A percentile compares a stretch with the other conserved stretches of the same genome.
Conservation (phyloP, 2,329 filamentous ascomycete genomes). For the Calonectria pteridis region DNA sequence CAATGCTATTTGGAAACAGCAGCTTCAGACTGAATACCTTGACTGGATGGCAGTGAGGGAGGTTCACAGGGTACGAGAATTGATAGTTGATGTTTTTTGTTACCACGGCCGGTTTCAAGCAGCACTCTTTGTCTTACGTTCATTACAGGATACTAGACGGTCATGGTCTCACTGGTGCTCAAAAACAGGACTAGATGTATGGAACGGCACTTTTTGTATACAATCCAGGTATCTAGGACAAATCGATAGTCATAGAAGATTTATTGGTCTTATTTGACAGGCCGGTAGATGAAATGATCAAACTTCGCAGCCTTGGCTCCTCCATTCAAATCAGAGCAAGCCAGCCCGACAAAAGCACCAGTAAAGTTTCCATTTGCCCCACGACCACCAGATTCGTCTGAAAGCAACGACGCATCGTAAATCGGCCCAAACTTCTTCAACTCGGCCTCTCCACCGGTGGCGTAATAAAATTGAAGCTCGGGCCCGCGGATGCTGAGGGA, state of each 20-base stretch:
- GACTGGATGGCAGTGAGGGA: no score
- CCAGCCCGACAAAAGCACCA: slow-evolving; percentile 69
- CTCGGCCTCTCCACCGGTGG: slow-evolving; percentile 56
- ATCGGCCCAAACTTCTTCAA: slow-evolving; percentile 66
- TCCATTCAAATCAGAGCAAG: slow-evolving; percentile 68
- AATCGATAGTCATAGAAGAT: background rate
- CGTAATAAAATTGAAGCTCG: slow-evolving; percentile 69
- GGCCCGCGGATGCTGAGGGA: slow-evolving; percentile 64
- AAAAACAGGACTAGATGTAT: no score
- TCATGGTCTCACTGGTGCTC: no score
- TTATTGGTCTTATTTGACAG: slow-evolving; percentile 53
- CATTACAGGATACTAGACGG: no score
- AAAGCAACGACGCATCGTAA: slow-evolving; percentile 69
- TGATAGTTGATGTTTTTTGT: no score
- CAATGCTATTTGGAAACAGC: background rate
- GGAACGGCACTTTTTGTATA: no score
- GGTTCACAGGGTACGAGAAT: no score
- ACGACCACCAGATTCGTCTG: slow-evolving; percentile 70
- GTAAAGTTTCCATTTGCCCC: slow-evolving; percentile 73
- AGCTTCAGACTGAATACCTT: background rate
- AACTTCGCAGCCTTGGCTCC: slow-evolving; percentile 61
- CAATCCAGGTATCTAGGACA: no score
- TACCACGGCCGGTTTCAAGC: no score
- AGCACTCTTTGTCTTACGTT: no score
- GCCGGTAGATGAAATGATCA: slow-evolving; percentile 65